phyloP scores from a whole-genome alignment of 2,329 filamentous ascomycete species.

The Stemphylium beticola region DNA sequence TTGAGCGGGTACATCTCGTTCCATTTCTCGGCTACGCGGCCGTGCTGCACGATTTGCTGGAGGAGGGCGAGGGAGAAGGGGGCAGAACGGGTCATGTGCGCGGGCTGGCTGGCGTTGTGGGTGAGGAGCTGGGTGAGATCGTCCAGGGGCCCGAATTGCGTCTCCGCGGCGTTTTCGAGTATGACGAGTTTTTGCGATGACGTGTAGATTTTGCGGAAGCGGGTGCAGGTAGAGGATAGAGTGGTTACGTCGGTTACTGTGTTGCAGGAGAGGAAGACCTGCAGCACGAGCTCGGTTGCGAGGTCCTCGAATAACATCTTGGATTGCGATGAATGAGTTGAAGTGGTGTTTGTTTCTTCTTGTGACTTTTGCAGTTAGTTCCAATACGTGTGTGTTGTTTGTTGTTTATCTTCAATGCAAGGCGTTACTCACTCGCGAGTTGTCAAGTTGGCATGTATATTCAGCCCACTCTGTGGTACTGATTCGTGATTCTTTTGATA shows the following conservation, averaged over 20 bases:
- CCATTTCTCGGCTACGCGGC: conserved; percentile 63
- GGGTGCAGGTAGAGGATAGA: conserved; percentile 61
- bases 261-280: conserved; percentile 61
- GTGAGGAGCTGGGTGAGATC: conserved; percentile 67
- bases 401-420: background rate
- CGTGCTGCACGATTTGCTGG: conserved; percentile 61
- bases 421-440: conserved; percentile 11
- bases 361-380: conserved; percentile 3
- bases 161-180: conserved; percentile 60
- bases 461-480: background rate
- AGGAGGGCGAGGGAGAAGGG: conserved; percentile 63
- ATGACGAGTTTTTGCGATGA: conserved; percentile 62
- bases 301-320: conserved; percentile 63
- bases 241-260: conserved; percentile 61
- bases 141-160: conserved; percentile 63
- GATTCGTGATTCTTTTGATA: background rate
- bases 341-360: background rate
- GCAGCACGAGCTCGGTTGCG: conserved; percentile 64
- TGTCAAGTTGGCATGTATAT: conserved; percentile 7
- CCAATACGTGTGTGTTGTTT: background rate
- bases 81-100: conserved; percentile 59
- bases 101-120: conserved; percentile 65
- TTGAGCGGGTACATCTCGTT: conserved; percentile 67
- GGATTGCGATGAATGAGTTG: conserved; percentile 14
- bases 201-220: conserved; percentile 59